phyloP scores from a whole-genome alignment of 306 rosid genomes.

The Myrica gale region DNA sequence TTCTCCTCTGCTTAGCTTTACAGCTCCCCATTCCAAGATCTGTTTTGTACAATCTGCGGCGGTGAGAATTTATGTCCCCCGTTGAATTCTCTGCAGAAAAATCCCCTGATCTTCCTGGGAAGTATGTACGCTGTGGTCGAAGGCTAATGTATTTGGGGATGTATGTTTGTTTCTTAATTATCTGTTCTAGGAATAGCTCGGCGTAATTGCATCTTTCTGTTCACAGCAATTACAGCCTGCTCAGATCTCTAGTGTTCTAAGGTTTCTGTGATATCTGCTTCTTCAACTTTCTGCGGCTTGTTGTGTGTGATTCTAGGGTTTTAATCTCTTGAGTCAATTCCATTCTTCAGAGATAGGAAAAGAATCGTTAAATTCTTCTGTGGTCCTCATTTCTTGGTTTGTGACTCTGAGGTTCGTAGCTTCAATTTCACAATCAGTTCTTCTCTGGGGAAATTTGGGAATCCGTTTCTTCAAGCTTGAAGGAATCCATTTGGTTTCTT shows the following conservation, averaged over 20 bases:
- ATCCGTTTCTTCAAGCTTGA: conserved; percentile 16
- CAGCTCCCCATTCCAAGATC: conserved; percentile 24
- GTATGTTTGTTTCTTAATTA: not conserved
- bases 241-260: conserved; percentile 28
- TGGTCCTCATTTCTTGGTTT: conserved; percentile 7
- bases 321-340: not conserved
- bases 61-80: not conserved
- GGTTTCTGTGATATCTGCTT: conserved; percentile 17
- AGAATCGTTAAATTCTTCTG: conserved; percentile 8
- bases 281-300: not conserved
- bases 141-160: not conserved
- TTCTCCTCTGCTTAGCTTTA: conserved; percentile 10
- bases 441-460: not conserved
- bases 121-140: not conserved
- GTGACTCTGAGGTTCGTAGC: not conserved
- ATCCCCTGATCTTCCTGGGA: not conserved
- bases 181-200: not conserved
- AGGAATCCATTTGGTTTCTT: not conserved
- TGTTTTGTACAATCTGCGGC: conserved; percentile 2
- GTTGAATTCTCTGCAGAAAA: not conserved
- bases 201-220: not conserved
- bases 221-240: not conserved
- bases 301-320: not conserved
- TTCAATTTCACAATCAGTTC: not conserved
- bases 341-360: conserved; percentile 3